phyloP scores from a whole-genome alignment of 352 stramenopile species.

The Globisporangium viniferum region DNA sequence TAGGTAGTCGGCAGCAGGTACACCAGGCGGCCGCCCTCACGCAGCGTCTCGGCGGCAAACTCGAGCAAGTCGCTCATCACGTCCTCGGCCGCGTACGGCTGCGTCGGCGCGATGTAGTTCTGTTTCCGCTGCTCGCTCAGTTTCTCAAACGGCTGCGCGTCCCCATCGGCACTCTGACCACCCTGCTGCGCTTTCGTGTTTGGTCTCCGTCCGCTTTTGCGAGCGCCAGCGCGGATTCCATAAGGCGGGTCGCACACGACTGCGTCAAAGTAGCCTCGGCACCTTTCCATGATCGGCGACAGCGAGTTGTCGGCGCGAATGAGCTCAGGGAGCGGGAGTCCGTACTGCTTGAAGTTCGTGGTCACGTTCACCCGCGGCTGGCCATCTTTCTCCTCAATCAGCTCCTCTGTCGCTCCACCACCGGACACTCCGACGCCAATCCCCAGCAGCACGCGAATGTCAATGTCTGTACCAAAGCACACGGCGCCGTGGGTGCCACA shows the following conservation, averaged over 20 bases:
- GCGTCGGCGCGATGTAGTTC: conserved; percentile 95
- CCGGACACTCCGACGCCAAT: conserved; percentile 70
- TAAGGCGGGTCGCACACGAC: conserved; percentile 94
- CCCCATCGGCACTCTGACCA: conserved; percentile 10
- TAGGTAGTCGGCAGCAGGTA: conserved; percentile 86
- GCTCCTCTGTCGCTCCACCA: conserved; percentile 19
- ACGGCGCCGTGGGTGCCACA: conserved; percentile 91
- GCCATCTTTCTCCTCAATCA: conserved; percentile 18
- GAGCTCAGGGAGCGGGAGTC: conserved; percentile 92
- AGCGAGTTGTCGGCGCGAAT: conserved; percentile 91
- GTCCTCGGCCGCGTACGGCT: conserved; percentile 94
- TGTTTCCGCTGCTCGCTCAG: conserved; percentile 75
- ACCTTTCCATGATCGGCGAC: conserved; percentile 49
- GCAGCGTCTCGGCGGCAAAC: conserved; percentile 78
- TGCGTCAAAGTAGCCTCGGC: conserved; percentile 75
- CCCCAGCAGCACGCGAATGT: conserved; percentile 93
- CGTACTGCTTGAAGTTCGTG: conserved; percentile 93
- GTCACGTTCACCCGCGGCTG: conserved; percentile 61
- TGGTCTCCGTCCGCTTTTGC: conserved; percentile 85
- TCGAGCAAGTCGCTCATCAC: conserved; percentile 97
- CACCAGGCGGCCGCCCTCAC: conserved; percentile 74
- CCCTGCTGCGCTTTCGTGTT: conserved; percentile 25
- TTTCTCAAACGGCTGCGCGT: conserved; percentile 27
- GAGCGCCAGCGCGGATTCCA: conserved; percentile 91
- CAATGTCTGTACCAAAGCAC: conserved; percentile 96